A percentile compares a stretch with the other conserved stretches of the same genome.
These are phyloP conservation scores for Phlyctochytrium bullatum DNA, from an alignment of 192 early-diverging fungal species.

Conservation along the genomic window DNA sequence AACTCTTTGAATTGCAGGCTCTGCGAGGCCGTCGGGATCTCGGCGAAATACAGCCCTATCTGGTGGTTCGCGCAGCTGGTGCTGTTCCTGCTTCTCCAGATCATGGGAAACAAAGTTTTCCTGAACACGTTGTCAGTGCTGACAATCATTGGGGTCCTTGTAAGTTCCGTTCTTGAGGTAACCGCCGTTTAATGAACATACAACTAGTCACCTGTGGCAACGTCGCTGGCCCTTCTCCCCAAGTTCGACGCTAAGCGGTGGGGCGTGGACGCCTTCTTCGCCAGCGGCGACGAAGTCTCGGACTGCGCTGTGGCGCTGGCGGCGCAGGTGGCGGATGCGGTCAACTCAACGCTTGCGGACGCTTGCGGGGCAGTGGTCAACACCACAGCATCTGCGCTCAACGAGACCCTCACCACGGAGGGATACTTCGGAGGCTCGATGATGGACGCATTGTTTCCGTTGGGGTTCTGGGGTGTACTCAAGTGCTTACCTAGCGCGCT, in stretches of 20 bases:
- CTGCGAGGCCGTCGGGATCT: neutral
- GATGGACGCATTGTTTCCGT: conserved; percentile 9
- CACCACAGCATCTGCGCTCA: neutral
- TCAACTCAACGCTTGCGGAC: neutral
- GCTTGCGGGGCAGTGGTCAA: neutral
- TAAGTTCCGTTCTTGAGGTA: too few relatives aligned
- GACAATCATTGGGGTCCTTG: neutral
- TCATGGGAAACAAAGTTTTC: neutral
- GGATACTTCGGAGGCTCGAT: neutral
- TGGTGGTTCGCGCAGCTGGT: neutral
- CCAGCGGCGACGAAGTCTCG: too few relatives aligned
- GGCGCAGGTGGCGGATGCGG: too few relatives aligned
- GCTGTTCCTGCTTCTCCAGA: neutral
- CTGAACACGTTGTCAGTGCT: neutral
- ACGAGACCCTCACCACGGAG: neutral
- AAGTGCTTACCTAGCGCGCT: conserved; percentile 2
- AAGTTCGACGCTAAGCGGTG: neutral
- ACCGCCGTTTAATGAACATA: neutral
- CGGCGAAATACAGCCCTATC: neutral
- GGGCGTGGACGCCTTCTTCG: conserved; percentile 1
- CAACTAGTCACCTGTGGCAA: neutral
- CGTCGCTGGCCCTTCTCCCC: neutral
- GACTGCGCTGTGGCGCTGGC: too few relatives aligned
- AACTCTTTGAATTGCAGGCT: neutral
- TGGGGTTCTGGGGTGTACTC: conserved; percentile 4